Evolutionary conservation across 1,139 yeast species (phyloP).

Genomic region (Arxiozyma bovina): DNA sequence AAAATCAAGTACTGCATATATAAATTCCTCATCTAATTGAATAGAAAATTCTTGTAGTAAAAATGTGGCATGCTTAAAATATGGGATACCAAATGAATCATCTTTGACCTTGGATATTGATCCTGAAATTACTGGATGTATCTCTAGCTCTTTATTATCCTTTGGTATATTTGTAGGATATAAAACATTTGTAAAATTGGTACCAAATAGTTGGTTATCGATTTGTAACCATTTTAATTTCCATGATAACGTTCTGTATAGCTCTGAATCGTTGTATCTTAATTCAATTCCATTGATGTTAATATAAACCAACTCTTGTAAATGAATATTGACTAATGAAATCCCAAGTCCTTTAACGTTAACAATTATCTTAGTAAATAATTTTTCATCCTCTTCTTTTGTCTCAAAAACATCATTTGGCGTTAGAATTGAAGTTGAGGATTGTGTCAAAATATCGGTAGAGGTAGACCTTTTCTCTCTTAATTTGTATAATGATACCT

Average conservation of each 20-base stretch:
- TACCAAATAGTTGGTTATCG: constrained; percentile 85
- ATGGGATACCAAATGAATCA: constrained; percentile 80
- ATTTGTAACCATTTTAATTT: constrained; percentile 91
- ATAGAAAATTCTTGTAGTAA: constrained; percentile 84
- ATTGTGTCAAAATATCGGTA: constrained; percentile 4
- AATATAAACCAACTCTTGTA: constrained; percentile 73
- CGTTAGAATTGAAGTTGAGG: constrained; percentile 28
- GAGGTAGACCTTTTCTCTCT: constrained; percentile 14
- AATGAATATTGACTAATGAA: constrained; percentile 63
- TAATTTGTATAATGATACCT: constrained; percentile 60
- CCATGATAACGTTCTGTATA: constrained; percentile 70
- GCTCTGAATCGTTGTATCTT: constrained; percentile 72
- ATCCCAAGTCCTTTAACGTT: constrained; percentile 83
- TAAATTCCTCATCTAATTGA: constrained; percentile 89
- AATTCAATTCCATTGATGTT: constrained; percentile 76
- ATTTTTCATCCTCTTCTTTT: constrained; percentile 59
- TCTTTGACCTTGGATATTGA: constrained; percentile 80
- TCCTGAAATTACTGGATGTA: constrained; percentile 84
- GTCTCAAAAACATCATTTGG: constrained; percentile 52
- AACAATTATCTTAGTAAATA: constrained; percentile 51
- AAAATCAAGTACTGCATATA: constrained; percentile 75
- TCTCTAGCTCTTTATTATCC: constrained; percentile 72
- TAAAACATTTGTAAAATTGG: constrained; percentile 79
- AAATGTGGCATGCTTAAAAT: constrained; percentile 83
- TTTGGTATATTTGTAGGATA: constrained; percentile 90